Base-by-base conservation (phyloP, 768 basidiomycete species). In the Tylopilus sp. region DNA sequence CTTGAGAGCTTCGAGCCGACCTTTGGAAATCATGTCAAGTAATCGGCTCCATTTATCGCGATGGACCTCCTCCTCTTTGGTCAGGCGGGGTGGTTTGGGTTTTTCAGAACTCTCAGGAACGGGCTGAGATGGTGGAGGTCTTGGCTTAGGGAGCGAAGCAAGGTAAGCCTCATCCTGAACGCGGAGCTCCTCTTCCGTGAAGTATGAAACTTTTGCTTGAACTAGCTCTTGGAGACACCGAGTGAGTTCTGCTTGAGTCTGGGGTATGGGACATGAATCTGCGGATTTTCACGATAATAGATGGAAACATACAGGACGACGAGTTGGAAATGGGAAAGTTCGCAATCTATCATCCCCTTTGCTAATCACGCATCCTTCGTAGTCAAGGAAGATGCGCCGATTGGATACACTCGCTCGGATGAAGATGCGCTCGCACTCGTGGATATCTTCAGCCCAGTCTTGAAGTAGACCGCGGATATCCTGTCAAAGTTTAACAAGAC, bases 311-410 rank as follows among this genome's bases (percentile, higher is more conserved):
- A 94, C 93, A 14, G 97, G 96, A 59, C 97, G 80, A 36, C 95
- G 85, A 2, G 97, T 99, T 4, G 94, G 95, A 71, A 99, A 99
- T 0, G 95, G 94, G 70, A 96, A 98, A 0, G 86, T 89, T 40
- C 94, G 81, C 28, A 98, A 71, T 33, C 95, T 80, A 29, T 81
- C 81, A 57, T 98, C 96, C 65, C 84, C 80, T 74, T 92, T 94
- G 26, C 73, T 65, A 46, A 98, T 81, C 4, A 85, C 71, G 1
- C 89, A 85, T 4, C 79, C 87, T 14, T 94, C 92, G 61, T 93
- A 95, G 48, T 92, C 94, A 52, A 92, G 76, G 71, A 99, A 98
- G 50, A 90, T 94, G 48, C 84, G 83, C 50, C 88, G 82, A 66
- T 97, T 97, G 1, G 89, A 84, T 17, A 82, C 85, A 69, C 84